phyloP scores from a whole-genome alignment of 345 rosid species.

The Populus alba region DNA sequence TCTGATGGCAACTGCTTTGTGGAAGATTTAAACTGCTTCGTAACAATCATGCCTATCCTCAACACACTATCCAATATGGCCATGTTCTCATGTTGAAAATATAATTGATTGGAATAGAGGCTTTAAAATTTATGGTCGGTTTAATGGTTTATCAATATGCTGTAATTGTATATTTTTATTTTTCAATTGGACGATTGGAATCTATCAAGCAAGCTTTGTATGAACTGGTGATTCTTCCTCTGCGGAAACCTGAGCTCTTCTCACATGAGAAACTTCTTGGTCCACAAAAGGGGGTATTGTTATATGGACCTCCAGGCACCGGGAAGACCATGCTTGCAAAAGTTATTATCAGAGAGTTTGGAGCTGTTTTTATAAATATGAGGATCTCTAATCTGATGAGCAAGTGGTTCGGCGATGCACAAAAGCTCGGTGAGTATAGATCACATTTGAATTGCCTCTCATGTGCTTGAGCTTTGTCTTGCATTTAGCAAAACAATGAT shows the following conservation, averaged over 20 bases:
- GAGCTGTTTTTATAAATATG: conserved; percentile 38
- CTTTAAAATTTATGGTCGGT: not conserved
- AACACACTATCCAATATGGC: not conserved
- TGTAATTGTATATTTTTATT: not conserved
- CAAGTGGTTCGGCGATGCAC: no score
- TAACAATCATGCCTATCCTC: not conserved
- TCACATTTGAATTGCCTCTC: no score
- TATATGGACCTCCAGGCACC: no score
- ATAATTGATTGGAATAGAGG: not conserved
- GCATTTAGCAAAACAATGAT: no score
- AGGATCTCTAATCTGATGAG: conserved; percentile 68
- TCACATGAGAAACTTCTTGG: conserved; percentile 46
- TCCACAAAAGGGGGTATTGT: no score
- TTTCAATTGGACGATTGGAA: conserved; percentile 79
- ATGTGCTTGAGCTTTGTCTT: no score
- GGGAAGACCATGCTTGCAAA: no score
- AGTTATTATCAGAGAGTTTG: no score
- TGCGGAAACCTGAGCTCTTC: conserved; percentile 86
- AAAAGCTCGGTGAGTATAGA: no score
- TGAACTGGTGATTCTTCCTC: conserved; percentile 86
- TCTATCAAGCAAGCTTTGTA: conserved; percentile 69
- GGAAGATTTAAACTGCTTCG: not conserved
- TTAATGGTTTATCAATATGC: not conserved
- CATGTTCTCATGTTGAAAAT: not conserved
- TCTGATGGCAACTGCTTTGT: no score